These are phyloP conservation scores for Xylaria sp. DNA, from an alignment of 2,329 filamentous ascomycete genomes.

Conservation along the genomic window DNA sequence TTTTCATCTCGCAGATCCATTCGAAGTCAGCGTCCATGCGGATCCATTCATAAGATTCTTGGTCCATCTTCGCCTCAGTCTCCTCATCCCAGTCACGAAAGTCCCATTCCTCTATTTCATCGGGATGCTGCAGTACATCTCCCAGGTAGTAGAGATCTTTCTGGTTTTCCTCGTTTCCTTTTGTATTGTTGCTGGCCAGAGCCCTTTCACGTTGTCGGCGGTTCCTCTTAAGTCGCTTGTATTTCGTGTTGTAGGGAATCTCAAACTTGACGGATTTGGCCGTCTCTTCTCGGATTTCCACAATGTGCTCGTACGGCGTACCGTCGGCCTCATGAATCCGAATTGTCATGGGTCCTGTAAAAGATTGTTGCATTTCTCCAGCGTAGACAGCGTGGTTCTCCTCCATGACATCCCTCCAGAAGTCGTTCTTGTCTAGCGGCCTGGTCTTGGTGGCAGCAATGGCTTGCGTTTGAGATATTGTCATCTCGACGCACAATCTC, in stretches of 20 bases:
- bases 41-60: constrained; percentile 98
- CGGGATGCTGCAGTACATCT: constrained; percentile 80
- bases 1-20: constrained; percentile 86
- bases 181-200: constrained; percentile 43
- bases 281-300: constrained; percentile 86
- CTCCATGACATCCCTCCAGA: constrained; percentile 85
- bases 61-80: constrained; percentile 87
- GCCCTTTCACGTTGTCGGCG: constrained; percentile 63
- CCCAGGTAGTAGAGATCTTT: constrained; percentile 88
- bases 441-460: constrained; percentile 49
- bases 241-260: constrained; percentile 98
- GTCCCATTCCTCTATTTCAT: constrained; percentile 82
- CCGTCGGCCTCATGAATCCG: constrained; percentile 97
- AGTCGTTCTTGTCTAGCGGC: constrained; percentile 69
- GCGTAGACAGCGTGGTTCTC: constrained; percentile 69
- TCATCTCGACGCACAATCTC: constrained; percentile 90
- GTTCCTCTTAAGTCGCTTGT: constrained; percentile 93
- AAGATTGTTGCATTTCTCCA: constrained; percentile 73
- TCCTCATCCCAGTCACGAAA: constrained; percentile 88
- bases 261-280: constrained; percentile 79
- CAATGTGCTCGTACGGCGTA: constrained; percentile 96
- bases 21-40: constrained; percentile 97
- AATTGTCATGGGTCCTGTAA: constrained; percentile 96
- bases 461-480: constrained; percentile 74
- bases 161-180: constrained; percentile 60